These are phyloP conservation scores for Viridothelium virens DNA, from an alignment of 495 filamentous ascomycete genomes.

Conservation along the genomic window DNA sequence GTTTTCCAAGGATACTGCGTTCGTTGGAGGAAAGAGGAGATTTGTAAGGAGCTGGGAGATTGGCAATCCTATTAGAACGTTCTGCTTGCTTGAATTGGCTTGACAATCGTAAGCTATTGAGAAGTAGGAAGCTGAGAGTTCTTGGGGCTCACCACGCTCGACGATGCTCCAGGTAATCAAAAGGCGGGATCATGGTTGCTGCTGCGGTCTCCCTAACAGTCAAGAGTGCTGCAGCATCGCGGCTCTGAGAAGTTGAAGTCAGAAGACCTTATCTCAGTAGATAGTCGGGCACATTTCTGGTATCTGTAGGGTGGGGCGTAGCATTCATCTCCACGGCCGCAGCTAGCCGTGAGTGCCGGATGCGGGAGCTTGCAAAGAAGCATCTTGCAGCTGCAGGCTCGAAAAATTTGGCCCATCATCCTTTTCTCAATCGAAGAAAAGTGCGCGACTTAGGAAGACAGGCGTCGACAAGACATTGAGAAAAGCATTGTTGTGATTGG, in stretches of 20 bases:
- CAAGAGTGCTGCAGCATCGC: not conserved
- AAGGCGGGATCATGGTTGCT: slow-evolving; percentile 46
- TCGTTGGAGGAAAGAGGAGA: slow-evolving; percentile 53
- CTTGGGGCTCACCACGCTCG: slow-evolving; percentile 42
- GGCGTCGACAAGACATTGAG: not conserved
- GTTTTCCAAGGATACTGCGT: slow-evolving; percentile 56
- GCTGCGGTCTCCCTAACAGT: no score
- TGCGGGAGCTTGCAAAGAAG: not conserved
- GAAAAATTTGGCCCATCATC: not conserved
- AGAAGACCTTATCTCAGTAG: not conserved
- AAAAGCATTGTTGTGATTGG: not conserved
- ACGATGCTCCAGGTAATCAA: slow-evolving; percentile 53
- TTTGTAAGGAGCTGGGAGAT: slow-evolving; percentile 59
- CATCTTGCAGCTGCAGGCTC: not conserved
- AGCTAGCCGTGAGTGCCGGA: not conserved
- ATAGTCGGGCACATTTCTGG: no score
- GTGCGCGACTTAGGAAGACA: not conserved
- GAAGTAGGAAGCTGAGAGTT: not conserved
- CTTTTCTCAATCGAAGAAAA: not conserved
- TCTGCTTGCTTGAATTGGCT: slow-evolving; percentile 76
- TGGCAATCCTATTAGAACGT: slow-evolving; percentile 58
- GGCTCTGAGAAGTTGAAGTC: not conserved
- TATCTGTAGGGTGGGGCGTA: slow-evolving; percentile 3
- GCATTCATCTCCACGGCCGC: not conserved
- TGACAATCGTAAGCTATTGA: slow-evolving; percentile 15